These are phyloP conservation scores for Cytospora piceae DNA, from an alignment of 2,329 filamentous ascomycete genomes.

Conservation along the genomic window DNA sequence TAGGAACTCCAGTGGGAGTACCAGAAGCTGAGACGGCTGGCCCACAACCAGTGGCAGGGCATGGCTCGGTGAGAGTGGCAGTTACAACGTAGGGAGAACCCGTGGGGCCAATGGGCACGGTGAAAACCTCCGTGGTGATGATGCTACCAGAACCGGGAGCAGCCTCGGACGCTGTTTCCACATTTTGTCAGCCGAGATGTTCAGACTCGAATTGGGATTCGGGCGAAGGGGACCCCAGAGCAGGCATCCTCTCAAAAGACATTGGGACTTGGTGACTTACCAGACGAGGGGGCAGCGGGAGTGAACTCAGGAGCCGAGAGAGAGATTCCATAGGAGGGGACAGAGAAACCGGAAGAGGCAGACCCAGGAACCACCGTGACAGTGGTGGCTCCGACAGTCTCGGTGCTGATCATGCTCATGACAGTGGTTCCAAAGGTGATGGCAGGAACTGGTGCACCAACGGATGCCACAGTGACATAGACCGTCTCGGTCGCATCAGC, in stretches of 20 bases:
- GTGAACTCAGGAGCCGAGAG: conserved; percentile 9
- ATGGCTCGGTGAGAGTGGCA: conserved; percentile 30
- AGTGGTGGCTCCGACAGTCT: conserved; percentile 31
- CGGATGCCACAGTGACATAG: conserved; percentile 51
- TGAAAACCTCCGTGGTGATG: conserved; percentile 21
- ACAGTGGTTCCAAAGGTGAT: conserved; percentile 24
- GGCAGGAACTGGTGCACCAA: conserved; percentile 27
- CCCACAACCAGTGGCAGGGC: conserved; percentile 1
- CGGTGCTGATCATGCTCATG: conserved; percentile 30
- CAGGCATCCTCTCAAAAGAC: background rate
- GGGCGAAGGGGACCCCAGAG: background rate
- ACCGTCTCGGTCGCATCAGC: conserved; percentile 47
- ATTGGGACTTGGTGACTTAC: conserved; percentile 9
- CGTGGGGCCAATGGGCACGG: conserved; percentile 15
- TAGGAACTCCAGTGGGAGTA: conserved; percentile 20
- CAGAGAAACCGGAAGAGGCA: conserved; percentile 16
- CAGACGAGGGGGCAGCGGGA: conserved; percentile 21
- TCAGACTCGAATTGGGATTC: background rate
- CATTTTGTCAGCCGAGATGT: background rate
- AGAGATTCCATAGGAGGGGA: conserved; percentile 7
- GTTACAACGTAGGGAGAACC: conserved; percentile 27
- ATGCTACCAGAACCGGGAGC: conserved; percentile 1
- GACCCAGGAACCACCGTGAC: conserved; percentile 32
- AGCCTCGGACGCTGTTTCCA: background rate
- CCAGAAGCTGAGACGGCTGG: conserved; percentile 17